Evolutionary conservation across 768 basidiomycete species (phyloP).

Genomic region (Candolleomyces efflorescens): DNA sequence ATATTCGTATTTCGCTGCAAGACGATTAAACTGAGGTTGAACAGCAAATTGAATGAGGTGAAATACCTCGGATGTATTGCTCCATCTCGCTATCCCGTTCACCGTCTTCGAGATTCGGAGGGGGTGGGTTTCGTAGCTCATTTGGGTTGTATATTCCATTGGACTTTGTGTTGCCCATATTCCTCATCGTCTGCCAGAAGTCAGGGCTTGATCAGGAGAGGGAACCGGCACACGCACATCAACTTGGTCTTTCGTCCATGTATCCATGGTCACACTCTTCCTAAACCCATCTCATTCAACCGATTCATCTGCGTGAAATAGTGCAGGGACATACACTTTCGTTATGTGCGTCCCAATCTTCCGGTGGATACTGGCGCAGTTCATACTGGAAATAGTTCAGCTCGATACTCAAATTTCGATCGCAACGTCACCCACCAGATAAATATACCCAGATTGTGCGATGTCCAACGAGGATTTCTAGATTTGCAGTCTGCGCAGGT

Average conservation of each 20-base stretch:
- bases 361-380: constrained; percentile 88
- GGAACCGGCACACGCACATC: constrained; percentile 48
- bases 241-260: constrained; percentile 86
- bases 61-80: constrained; percentile 80
- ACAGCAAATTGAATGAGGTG: constrained; percentile 1
- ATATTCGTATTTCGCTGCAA: constrained; percentile 76
- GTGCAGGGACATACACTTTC: constrained; percentile 68
- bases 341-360: constrained; percentile 93
- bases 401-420: not conserved
- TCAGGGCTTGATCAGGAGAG: constrained; percentile 7
- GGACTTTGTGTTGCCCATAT: constrained; percentile 76
- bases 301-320: not conserved
- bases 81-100: constrained; percentile 90
- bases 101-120: constrained; percentile 69
- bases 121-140: constrained; percentile 77
- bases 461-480: constrained; percentile 86
- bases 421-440: constrained; percentile 56
- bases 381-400: constrained; percentile 45
- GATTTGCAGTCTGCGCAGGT: constrained; percentile 89
- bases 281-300: constrained; percentile 33
- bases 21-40: not conserved
- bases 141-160: constrained; percentile 82
- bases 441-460: constrained; percentile 84
- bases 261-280: constrained; percentile 86
- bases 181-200: constrained; percentile 61